Conservation (phyloP, 2,329 filamentous ascomycete species). For the Claviceps pazoutovae region DNA sequence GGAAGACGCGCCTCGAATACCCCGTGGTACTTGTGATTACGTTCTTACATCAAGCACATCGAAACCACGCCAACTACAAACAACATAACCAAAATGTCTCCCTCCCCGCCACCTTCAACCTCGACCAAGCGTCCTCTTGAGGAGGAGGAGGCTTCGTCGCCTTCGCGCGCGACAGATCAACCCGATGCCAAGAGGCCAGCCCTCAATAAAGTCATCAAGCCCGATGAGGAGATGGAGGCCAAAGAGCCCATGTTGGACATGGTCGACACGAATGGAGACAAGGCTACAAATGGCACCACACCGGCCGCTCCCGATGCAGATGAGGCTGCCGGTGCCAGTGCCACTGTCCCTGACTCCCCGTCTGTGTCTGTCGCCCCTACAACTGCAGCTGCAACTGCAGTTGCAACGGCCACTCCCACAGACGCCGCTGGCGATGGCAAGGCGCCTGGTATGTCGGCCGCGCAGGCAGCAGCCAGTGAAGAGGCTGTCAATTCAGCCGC, state of each 20-base stretch:
- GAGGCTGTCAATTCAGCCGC: conserved; percentile 31
- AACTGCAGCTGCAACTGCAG: no score
- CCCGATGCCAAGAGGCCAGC: conserved; percentile 95
- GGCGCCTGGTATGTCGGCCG: conserved; percentile 10
- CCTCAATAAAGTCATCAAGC: conserved; percentile 78
- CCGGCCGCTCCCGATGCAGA: conserved; percentile 12
- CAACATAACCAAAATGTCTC: conserved; percentile 47
- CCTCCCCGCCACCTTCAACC: conserved; percentile 50
- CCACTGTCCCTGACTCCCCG: no score
- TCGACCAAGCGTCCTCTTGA: conserved; percentile 86
- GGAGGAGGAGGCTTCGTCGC: conserved; percentile 94
- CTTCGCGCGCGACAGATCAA: conserved; percentile 79
- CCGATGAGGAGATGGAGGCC: conserved; percentile 40
- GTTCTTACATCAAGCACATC: conserved; percentile 15
- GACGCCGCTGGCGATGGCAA: conserved; percentile 15
- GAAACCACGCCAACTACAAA: background rate
- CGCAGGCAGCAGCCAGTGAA: conserved; percentile 15
- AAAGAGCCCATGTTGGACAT: conserved; percentile 22
- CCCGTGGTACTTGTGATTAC: conserved; percentile 8
- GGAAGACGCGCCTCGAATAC: background rate
- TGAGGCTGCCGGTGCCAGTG: no score
- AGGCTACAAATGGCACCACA: conserved; percentile 37
- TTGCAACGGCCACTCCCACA: conserved; percentile 14
- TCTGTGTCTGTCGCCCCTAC: no score
- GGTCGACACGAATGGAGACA: conserved; percentile 33